phyloP scores from a whole-genome alignment of 176 grass and related monocot genomes.

The Raddia guianensis region DNA sequence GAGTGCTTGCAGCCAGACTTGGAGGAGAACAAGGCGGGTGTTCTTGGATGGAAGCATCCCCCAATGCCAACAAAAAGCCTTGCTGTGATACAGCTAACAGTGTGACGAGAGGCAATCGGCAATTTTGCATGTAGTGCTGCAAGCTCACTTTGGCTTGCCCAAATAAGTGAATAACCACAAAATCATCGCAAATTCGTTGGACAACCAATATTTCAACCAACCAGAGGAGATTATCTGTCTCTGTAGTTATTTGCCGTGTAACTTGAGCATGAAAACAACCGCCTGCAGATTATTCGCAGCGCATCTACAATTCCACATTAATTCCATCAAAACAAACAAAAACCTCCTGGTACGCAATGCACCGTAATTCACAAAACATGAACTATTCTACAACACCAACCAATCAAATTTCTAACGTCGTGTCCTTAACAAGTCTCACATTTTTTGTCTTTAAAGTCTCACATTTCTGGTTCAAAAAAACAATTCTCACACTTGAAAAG shows the following conservation, averaged over 20 bases:
- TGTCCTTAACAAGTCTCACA: neutral
- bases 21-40: constrained; percentile 54
- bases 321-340: neutral
- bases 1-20: constrained; percentile 75
- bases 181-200: constrained; percentile 58
- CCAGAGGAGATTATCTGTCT: constrained; percentile 89
- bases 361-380: neutral
- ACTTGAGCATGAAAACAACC: constrained; percentile 13
- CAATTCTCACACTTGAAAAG: neutral
- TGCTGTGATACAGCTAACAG: constrained; percentile 64
- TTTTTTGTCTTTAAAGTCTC: too few relatives aligned
- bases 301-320: neutral
- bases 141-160: constrained; percentile 66
- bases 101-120: constrained; percentile 53
- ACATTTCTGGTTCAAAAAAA: neutral
- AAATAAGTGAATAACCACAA: constrained; percentile 55
- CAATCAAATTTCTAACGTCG: neutral
- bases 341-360: neutral
- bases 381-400: neutral
- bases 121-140: constrained; percentile 59
- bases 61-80: constrained; percentile 83
- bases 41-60: constrained; percentile 73
- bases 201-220: constrained; percentile 70
- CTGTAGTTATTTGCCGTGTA: constrained; percentile 58
- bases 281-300: neutral